A percentile compares a stretch with the other conserved stretches of the same genome.
phyloP scores from a whole-genome alignment of 2,329 filamentous ascomycete species.

The Colletotrichum neosansevieriae region DNA sequence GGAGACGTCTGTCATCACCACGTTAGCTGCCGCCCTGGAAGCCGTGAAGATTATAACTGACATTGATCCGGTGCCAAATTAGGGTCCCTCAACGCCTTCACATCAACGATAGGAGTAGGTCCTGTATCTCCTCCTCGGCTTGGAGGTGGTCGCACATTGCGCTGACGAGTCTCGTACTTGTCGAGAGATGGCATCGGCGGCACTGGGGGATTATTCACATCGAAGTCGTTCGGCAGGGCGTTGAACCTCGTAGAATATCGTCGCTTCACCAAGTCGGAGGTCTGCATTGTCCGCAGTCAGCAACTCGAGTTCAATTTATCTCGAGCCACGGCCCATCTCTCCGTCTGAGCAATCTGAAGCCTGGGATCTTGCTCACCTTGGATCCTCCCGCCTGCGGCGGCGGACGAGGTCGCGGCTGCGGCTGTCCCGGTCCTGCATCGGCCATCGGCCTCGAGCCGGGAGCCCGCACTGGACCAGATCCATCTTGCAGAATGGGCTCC shows the following conservation, averaged over 20 bases:
- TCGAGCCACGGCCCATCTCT: neutral
- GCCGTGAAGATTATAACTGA: constrained; percentile 52
- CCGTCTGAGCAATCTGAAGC: neutral
- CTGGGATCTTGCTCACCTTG: constrained; percentile 59
- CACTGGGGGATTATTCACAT: constrained; percentile 77
- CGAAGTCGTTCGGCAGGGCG: constrained; percentile 77
- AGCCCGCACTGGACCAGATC: constrained; percentile 42
- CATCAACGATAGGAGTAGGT: constrained; percentile 76
- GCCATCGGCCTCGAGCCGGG: constrained; percentile 41
- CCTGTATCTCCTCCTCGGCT: constrained; percentile 61
- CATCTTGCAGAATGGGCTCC: constrained; percentile 67
- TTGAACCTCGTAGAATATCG: constrained; percentile 95
- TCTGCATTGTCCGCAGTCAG: constrained; percentile 54
- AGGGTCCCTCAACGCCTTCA: constrained; percentile 83
- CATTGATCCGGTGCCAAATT: constrained; percentile 84
- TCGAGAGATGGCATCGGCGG: constrained; percentile 73
- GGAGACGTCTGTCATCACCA: constrained; percentile 66
- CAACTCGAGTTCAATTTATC: neutral
- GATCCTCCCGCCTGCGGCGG: constrained; percentile 64
- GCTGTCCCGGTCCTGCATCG: constrained; percentile 33
- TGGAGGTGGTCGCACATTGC: constrained; percentile 65
- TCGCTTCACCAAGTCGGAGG: constrained; percentile 89
- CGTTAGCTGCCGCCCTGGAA: constrained; percentile 29
- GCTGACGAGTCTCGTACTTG: constrained; percentile 66
- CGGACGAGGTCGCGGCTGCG: constrained; percentile 47